These are phyloP conservation scores for Pythium phragmiticola DNA, from an alignment of 352 stramenopile genomes.

Conservation along the genomic window DNA sequence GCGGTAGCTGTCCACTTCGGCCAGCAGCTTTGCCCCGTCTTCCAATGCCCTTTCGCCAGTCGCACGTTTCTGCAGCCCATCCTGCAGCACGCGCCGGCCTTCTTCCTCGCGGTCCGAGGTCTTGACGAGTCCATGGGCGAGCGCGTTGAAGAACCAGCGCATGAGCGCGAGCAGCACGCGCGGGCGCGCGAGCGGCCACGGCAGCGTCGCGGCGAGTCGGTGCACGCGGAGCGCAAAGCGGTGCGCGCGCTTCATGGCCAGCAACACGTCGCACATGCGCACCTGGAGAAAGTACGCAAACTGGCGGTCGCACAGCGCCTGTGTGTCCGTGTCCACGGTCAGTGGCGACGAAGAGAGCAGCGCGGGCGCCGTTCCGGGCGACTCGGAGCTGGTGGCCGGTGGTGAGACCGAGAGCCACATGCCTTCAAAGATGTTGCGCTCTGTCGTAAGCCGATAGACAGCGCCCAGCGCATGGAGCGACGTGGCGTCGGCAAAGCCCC, in stretches of 20 bases:
- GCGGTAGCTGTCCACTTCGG: conserved; percentile 31
- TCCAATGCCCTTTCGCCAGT: conserved; percentile 44
- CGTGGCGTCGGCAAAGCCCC: conserved; percentile 58
- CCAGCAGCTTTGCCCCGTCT: conserved; percentile 36
- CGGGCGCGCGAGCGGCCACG: conserved; percentile 37
- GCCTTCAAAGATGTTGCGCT: conserved; percentile 78
- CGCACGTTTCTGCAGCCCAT: conserved; percentile 56
- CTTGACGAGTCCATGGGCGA: conserved; percentile 69
- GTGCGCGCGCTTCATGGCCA: conserved; percentile 61
- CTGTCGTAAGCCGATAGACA: conserved; percentile 61
- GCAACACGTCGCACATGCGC: conserved; percentile 63
- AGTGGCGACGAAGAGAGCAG: too few species aligned
- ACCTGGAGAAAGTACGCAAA: conserved; percentile 84
- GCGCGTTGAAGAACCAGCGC: conserved; percentile 66
- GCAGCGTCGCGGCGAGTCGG: conserved; percentile 30
- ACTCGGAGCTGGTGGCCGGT: not conserved
- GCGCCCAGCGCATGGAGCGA: conserved; percentile 67
- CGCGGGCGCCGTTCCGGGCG: too few species aligned
- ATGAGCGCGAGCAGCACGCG: conserved; percentile 59
- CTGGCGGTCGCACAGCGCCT: conserved; percentile 56
- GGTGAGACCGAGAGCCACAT: conserved; percentile 56
- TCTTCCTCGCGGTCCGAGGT: conserved; percentile 59
- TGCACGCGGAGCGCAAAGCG: conserved; percentile 50
- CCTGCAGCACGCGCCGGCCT: conserved; percentile 55
- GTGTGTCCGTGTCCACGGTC: conserved; percentile 16